Percentiles rank a stretch among this genome's conserved stretches.
phyloP scores from a whole-genome alignment of 2,329 filamentous ascomycete species.

The Botrytis cinerea region DNA sequence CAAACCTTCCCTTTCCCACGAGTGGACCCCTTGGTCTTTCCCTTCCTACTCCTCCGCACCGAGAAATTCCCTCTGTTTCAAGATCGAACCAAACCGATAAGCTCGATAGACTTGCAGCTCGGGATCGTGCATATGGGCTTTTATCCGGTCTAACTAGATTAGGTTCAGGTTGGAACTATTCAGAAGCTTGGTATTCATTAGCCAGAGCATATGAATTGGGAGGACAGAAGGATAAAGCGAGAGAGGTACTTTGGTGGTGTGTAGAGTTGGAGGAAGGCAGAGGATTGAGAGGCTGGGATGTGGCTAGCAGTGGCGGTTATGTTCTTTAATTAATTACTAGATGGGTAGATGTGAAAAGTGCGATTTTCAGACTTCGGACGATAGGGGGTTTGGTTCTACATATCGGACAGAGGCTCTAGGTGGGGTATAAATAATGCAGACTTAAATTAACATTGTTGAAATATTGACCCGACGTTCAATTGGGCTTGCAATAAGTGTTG shows the following conservation, averaged over 20 bases:
- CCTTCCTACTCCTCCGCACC: conserved; percentile 27
- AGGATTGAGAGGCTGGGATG: conserved; percentile 79
- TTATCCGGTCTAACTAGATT: conserved; percentile 81
- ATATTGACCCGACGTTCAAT: neutral
- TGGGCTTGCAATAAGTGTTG: neutral
- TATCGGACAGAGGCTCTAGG: neutral
- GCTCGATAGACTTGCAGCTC: conserved; percentile 76
- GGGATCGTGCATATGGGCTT: conserved; percentile 84
- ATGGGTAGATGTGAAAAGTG: neutral
- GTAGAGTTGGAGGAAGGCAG: conserved; percentile 88
- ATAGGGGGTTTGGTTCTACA: neutral
- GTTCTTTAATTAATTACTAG: conserved; percentile 14
- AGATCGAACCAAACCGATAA: conserved; percentile 31
- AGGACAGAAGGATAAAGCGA: conserved; percentile 82
- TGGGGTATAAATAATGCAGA: neutral
- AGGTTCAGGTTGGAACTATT: conserved; percentile 84
- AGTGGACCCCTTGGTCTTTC: conserved; percentile 38
- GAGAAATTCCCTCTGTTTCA: conserved; percentile 22
- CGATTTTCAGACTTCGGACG: neutral
- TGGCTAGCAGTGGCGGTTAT: conserved; percentile 59
- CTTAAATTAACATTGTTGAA: neutral
- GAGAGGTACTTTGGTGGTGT: conserved; percentile 95
- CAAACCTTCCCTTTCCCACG: conserved; percentile 24
- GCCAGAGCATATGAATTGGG: conserved; percentile 86
- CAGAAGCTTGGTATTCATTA: conserved; percentile 90